A percentile compares a stretch with the other conserved stretches of the same genome.
These are phyloP conservation scores for Lupinus albus DNA, from an alignment of 306 rosid species.

Conservation along the genomic window DNA sequence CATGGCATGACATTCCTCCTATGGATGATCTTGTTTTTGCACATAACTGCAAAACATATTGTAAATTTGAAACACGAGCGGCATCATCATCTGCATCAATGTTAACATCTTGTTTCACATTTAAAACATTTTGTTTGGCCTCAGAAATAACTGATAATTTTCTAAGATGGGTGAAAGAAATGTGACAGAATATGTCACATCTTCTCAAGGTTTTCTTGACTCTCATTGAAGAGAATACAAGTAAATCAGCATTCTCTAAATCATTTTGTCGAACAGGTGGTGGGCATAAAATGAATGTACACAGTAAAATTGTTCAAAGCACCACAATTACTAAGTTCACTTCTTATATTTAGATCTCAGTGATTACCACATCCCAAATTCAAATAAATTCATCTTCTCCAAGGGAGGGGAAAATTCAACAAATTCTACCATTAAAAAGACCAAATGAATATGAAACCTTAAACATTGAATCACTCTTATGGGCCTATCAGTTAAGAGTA, in stretches of 20 bases:
- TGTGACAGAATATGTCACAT: conserved; percentile 33
- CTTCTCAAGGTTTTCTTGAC: conserved; percentile 47
- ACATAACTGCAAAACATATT: conserved; percentile 57
- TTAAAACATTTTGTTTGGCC: background rate
- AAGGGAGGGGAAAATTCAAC: too few relatives aligned
- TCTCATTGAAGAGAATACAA: conserved; percentile 17
- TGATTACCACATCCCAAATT: too few relatives aligned
- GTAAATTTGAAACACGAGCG: conserved; percentile 51
- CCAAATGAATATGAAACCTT: too few relatives aligned
- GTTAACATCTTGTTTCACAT: conserved; percentile 38
- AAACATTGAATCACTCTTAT: too few relatives aligned
- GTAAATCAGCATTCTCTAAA: background rate
- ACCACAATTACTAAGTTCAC: too few relatives aligned
- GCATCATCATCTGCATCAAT: conserved; percentile 31
- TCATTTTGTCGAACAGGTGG: background rate
- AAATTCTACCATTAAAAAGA: too few relatives aligned
- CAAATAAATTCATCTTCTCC: too few relatives aligned
- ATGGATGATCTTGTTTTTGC: conserved; percentile 50
- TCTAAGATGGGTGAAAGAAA: conserved; percentile 32
- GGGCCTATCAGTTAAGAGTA: background rate
- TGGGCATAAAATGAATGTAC: background rate
- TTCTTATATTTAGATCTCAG: too few relatives aligned
- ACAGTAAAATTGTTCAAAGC: background rate
- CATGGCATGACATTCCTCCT: conserved; percentile 74
- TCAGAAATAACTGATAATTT: conserved; percentile 46